phyloP scores from a whole-genome alignment of 1,139 yeast species.

The Candida mesenterica region DNA sequence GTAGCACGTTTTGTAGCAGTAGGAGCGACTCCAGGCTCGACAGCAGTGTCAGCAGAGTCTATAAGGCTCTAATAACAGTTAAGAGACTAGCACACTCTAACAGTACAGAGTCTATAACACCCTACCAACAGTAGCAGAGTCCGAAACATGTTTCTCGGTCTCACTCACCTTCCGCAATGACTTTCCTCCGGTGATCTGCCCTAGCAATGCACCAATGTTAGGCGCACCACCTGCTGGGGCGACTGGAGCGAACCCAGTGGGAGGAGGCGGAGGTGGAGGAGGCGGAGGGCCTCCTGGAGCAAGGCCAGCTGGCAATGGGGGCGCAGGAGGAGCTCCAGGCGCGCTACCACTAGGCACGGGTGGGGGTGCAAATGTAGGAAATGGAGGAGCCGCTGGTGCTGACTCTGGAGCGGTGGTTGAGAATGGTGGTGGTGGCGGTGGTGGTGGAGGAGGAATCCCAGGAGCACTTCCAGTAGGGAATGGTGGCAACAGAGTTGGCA shows the following conservation, averaged over 20 bases:
- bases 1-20: no score
- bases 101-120: conserved; percentile 31
- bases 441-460: conserved; percentile 17
- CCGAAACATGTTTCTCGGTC: conserved; percentile 42
- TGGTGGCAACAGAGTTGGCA: conserved; percentile 8
- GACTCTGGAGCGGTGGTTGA: conserved; percentile 14
- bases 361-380: no score
- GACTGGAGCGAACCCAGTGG: conserved; percentile 14
- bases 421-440: conserved; percentile 20
- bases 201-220: conserved; percentile 47
- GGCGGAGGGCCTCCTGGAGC: conserved; percentile 20
- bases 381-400: conserved; percentile 17
- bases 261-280: conserved; percentile 29
- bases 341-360: conserved; percentile 14
- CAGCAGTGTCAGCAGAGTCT: no score
- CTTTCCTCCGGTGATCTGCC: conserved; percentile 56
- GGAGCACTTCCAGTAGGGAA: conserved; percentile 12
- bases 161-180: conserved; percentile 49
- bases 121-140: conserved; percentile 49
- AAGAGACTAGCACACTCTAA: no score
- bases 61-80: no score
- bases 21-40: no score
- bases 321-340: conserved; percentile 23
- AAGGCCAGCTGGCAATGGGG: conserved; percentile 29
- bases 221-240: conserved; percentile 30